Base-by-base conservation (phyloP, 1,139 yeast species). In the Hyphopichia burtonii region DNA sequence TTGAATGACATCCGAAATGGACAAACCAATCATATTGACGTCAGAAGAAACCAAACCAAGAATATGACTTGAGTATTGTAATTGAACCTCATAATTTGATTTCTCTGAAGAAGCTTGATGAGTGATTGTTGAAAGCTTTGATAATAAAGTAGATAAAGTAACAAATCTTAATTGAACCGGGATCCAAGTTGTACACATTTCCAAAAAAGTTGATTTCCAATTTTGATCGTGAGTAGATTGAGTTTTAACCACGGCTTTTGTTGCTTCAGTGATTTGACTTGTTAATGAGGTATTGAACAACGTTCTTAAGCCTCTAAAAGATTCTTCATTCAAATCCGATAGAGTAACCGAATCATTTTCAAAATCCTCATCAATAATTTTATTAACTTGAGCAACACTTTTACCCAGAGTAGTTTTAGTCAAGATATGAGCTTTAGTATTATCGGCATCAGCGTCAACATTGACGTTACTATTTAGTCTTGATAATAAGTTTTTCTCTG, bases 121-220 rank as follows among this genome's bases (percentile, higher is more conserved):
- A 15, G 68, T 49, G 3, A 60, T 43, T 3, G 46, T 39, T 9
- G 51, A 46, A 41, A 77, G 61, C 17, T 60, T 59, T 3, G 61
- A 43, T 25, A 78, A 63, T 34, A 78, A 57, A 12, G 79, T 68
- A 12, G 64, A 60, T 40, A 87, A 70, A 4, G 87, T 78, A 34
- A 85, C 68, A 59, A 88, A 91, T 49, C 99, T 71, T 47, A 89
- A 68, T 56, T 90, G 97, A 15, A 93, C 96, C 0, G 96, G 98
- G 7, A 89, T 79, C 81, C 93, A 89, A 36, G 80, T 77, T 10
- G 89, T 80, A 44, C 88, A 78, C 49, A 82, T 68, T 48, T 82
- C 85, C 39, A 88, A 65, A 42, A 90, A 70, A 3, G 72, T 62
- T 22, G 75, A 69, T 2, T 80, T 71, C 91, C 91, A 84, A 42